phyloP scores from a whole-genome alignment of 805 yeast species.

The Ascoidea rubescens region DNA sequence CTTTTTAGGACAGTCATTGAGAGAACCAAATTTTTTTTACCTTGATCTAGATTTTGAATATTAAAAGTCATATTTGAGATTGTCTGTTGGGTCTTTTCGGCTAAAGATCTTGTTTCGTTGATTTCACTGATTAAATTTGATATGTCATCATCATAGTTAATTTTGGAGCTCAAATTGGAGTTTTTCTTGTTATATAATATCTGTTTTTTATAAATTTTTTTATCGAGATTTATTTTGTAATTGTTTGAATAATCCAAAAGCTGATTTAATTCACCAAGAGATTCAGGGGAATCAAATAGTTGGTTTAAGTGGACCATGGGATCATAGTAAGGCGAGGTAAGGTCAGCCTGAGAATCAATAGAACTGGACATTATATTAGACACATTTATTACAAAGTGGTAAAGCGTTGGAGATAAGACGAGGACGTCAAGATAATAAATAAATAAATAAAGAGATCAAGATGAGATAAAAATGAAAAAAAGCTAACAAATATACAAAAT shows the following conservation, averaged over 20 bases:
- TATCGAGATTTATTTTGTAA: constrained; percentile 36
- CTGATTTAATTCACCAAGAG: constrained; percentile 35
- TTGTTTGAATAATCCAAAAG: constrained; percentile 33
- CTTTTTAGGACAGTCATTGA: constrained; percentile 81
- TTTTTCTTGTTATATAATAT: constrained; percentile 17
- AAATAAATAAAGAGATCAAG: too few relatives aligned
- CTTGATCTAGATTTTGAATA: constrained; percentile 65
- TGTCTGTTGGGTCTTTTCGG: constrained; percentile 41
- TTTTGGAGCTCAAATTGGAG: constrained; percentile 13
- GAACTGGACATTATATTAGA: too few relatives aligned
- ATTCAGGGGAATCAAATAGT: constrained; percentile 36
- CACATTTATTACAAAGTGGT: too few relatives aligned
- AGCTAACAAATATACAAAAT: too few relatives aligned
- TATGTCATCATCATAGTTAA: constrained; percentile 9
- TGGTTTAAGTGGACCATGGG: constrained; percentile 38
- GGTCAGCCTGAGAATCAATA: constrained; percentile 12
- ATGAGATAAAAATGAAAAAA: too few relatives aligned
- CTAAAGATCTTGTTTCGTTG: constrained; percentile 29
- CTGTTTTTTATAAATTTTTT: constrained; percentile 26
- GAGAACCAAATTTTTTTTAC: constrained; percentile 70
- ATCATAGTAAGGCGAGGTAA: constrained; percentile 27
- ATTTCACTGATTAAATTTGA: constrained; percentile 29
- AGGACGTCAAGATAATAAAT: too few relatives aligned
- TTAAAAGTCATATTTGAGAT: constrained; percentile 62
- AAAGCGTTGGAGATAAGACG: too few relatives aligned